Conservation (phyloP, 2,329 filamentous ascomycete genomes). For the Fusarium piperis region DNA sequence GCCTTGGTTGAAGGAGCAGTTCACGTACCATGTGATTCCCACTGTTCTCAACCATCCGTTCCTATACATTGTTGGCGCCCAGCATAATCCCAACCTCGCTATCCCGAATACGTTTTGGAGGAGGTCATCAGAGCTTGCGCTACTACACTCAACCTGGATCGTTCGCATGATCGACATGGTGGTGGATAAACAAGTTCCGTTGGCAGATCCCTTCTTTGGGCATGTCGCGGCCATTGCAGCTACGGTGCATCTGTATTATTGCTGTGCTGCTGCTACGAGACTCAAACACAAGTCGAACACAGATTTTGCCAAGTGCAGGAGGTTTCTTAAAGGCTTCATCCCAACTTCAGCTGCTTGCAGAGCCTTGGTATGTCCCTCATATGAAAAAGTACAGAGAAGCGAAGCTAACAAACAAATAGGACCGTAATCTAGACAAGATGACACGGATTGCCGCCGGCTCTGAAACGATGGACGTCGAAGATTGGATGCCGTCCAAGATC, state of each 20-base stretch:
- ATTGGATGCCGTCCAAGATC: slow-evolving; percentile 63
- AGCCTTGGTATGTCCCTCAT: slow-evolving; percentile 50
- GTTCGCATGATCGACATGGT: slow-evolving; percentile 65
- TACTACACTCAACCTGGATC: slow-evolving; percentile 64
- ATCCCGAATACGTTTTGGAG: slow-evolving; percentile 66
- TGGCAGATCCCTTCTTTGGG: slow-evolving; percentile 62
- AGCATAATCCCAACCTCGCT: slow-evolving; percentile 60
- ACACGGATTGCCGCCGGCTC: slow-evolving; percentile 59
- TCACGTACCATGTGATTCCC: slow-evolving; percentile 62
- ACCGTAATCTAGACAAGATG: slow-evolving; percentile 59
- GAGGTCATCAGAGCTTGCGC: slow-evolving; percentile 59
- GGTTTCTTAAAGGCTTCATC: slow-evolving; percentile 59
- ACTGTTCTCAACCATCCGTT: slow-evolving; percentile 64
- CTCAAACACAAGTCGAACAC: slow-evolving; percentile 62
- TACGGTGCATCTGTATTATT: slow-evolving; percentile 64
- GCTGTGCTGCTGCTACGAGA: slow-evolving; percentile 58
- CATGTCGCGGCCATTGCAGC: slow-evolving; percentile 62
- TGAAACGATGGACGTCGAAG: slow-evolving; percentile 58
- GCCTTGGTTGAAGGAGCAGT: slow-evolving; percentile 63
- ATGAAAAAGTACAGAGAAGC: accelerated
- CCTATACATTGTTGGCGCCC: slow-evolving; percentile 61
- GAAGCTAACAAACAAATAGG: slow-evolving; percentile 46
- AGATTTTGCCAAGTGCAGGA: slow-evolving; percentile 61
- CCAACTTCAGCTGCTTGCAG: slow-evolving; percentile 58
- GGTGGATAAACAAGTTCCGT: slow-evolving; percentile 57